Conservation (phyloP, 225 moss, liverwort and hornwort species). For the Marchantia polymorpha region DNA sequence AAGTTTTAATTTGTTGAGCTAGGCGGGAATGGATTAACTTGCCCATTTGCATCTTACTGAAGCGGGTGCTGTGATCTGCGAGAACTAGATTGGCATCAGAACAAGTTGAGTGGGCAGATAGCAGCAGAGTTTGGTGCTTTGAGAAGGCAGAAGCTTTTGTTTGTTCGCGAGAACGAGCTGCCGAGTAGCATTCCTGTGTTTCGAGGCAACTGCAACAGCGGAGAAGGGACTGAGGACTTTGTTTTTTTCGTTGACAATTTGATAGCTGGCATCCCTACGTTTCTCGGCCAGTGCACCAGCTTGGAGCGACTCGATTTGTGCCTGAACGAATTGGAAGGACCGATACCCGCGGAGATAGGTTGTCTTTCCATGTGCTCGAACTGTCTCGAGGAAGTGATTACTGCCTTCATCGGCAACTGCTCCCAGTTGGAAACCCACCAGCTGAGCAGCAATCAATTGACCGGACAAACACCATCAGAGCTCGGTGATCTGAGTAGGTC, state of each 20-base stretch:
- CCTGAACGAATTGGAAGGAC: neutral
- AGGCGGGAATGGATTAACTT: neutral
- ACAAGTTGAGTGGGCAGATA: neutral
- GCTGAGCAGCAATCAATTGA: neutral
- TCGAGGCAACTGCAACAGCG: neutral
- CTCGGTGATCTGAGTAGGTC: neutral
- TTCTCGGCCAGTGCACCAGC: neutral
- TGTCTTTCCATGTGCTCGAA: neutral
- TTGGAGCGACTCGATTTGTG: neutral
- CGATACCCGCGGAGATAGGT: neutral
- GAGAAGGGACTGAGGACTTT: neutral
- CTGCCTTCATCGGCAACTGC: constrained; percentile 3
- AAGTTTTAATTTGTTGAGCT: constrained; percentile 57
- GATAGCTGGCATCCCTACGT: neutral
- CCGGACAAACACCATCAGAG: neutral
- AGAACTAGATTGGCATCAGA: neutral
- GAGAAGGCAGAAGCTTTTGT: neutral
- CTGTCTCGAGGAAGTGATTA: constrained; percentile 16
- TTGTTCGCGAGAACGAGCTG: constrained; percentile 4
- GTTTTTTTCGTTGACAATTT: neutral
- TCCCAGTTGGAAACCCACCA: neutral
- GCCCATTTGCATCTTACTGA: neutral
- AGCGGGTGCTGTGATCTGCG: neutral
- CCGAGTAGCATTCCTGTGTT: constrained; percentile 11
- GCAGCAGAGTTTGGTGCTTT: neutral